These are phyloP conservation scores for Rhinocladiella mackenziei DNA, from an alignment of 2,329 filamentous ascomycete genomes.

Conservation along the genomic window DNA sequence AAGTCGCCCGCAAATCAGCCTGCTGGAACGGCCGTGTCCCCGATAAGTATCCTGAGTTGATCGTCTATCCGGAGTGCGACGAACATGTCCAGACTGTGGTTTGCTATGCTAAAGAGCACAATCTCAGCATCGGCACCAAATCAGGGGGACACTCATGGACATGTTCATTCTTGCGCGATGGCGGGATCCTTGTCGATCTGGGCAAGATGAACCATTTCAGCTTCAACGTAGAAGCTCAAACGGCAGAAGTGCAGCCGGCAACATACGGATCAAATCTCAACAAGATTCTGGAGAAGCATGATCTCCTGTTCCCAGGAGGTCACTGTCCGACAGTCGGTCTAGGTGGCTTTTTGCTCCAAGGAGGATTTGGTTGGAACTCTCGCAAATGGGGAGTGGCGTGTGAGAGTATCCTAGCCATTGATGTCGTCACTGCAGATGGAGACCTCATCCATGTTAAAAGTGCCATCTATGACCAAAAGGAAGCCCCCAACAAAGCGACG, in stretches of 20 bases:
- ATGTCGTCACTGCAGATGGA: conserved; percentile 48
- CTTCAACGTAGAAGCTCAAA: conserved; percentile 38
- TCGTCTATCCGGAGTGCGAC: conserved; percentile 39
- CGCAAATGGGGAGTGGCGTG: conserved; percentile 56
- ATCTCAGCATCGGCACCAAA: conserved; percentile 43
- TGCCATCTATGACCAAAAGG: no score
- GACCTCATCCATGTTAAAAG: no score
- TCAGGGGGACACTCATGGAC: conserved; percentile 51
- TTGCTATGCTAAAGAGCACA: conserved; percentile 35
- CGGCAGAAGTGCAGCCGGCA: conserved; percentile 45
- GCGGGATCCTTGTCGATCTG: conserved; percentile 44
- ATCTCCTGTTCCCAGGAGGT: conserved; percentile 50
- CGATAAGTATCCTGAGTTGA: conserved; percentile 39
- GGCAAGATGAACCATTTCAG: conserved; percentile 38
- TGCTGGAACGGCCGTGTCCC: conserved; percentile 40
- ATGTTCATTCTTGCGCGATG: conserved; percentile 48
- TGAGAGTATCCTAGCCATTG: conserved; percentile 44
- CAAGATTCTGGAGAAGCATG: conserved; percentile 28
- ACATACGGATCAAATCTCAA: conserved; percentile 42
- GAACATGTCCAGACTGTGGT: conserved; percentile 38
- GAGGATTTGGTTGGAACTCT: conserved; percentile 58
- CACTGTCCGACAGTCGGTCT: conserved; percentile 56
- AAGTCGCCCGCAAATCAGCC: background rate
- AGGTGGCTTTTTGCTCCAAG: conserved; percentile 55
- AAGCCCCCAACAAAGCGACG: no score